Evolutionary conservation across 495 filamentous ascomycete species (phyloP).

Genomic region (Penicillium steckii): DNA sequence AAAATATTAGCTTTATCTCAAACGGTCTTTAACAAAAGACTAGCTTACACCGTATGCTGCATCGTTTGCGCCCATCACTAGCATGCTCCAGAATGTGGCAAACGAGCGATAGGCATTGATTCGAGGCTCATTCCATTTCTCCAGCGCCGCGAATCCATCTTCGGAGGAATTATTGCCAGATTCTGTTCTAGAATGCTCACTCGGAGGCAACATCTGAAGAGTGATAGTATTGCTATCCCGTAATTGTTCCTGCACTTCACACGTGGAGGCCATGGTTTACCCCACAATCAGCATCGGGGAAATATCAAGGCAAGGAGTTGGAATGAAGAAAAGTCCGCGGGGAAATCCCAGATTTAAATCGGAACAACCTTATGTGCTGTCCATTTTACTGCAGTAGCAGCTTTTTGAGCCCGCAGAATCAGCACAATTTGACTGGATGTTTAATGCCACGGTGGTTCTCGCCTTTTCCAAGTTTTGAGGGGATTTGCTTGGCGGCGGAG

Average conservation of each 20-base stretch:
- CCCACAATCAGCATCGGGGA: background rate
- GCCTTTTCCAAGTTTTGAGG: too few relatives aligned
- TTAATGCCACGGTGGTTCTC: too few relatives aligned
- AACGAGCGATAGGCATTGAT: conserved; percentile 64
- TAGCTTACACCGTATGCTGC: conserved; percentile 70
- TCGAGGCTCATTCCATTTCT: conserved; percentile 67
- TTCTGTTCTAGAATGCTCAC: background rate
- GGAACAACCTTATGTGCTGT: too few relatives aligned
- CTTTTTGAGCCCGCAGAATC: too few relatives aligned
- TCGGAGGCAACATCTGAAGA: conserved; percentile 17
- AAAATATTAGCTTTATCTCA: too few relatives aligned
- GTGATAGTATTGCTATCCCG: conserved; percentile 12
- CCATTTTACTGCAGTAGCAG: too few relatives aligned
- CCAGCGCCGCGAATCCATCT: conserved; percentile 15
- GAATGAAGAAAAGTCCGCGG: background rate
- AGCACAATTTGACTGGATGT: too few relatives aligned
- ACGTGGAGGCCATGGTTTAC: conserved; percentile 15
- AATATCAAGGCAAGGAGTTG: background rate
- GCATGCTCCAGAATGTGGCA: conserved; percentile 69
- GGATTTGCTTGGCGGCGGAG: too few relatives aligned
- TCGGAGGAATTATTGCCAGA: background rate
- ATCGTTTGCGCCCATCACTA: conserved; percentile 81
- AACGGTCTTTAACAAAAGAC: too few relatives aligned
- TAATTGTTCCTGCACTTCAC: conserved; percentile 10
- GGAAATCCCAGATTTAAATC: too few relatives aligned